phyloP scores from a whole-genome alignment of 108 stramenopile genomes.

The Parietichytrium sp. region DNA sequence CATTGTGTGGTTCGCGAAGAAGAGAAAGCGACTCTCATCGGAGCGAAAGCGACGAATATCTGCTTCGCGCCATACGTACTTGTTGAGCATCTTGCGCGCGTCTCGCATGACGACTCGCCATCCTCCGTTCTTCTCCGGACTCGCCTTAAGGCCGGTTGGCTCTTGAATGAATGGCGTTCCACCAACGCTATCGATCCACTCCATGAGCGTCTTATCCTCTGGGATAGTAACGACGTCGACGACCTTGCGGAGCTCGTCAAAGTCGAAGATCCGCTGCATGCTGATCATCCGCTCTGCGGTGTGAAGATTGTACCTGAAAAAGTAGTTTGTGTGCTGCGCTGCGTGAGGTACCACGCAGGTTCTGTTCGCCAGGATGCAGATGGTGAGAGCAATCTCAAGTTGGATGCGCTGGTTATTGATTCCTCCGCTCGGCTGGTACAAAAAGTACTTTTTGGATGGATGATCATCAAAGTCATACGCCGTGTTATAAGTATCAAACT shows the following conservation, averaged over 20 bases:
- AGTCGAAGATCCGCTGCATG: constrained; percentile 38
- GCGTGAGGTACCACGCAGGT: constrained; percentile 6
- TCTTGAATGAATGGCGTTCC: neutral
- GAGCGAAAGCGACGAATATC: neutral
- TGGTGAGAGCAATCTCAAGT: constrained; percentile 3
- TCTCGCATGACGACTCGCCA: constrained; percentile 35
- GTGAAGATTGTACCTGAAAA: constrained; percentile 31
- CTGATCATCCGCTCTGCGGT: neutral
- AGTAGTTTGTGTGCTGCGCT: constrained; percentile 17
- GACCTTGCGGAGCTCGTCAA: neutral
- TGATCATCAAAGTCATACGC: neutral
- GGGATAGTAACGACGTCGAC: constrained; percentile 12
- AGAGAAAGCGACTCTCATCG: neutral
- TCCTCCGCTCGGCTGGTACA: constrained; percentile 16
- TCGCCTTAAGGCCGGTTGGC: neutral
- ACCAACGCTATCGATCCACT: constrained; percentile 14
- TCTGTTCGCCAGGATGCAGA: neutral
- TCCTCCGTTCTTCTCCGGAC: neutral
- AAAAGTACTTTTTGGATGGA: neutral
- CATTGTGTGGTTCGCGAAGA: constrained; percentile 13
- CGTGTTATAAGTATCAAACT: neutral
- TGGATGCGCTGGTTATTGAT: constrained; percentile 35
- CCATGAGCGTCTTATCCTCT: neutral
- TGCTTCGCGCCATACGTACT: neutral
- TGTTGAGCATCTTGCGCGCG: neutral